phyloP scores from a whole-genome alignment of 2,329 filamentous ascomycete species.

The Hymenoscyphus scutula region DNA sequence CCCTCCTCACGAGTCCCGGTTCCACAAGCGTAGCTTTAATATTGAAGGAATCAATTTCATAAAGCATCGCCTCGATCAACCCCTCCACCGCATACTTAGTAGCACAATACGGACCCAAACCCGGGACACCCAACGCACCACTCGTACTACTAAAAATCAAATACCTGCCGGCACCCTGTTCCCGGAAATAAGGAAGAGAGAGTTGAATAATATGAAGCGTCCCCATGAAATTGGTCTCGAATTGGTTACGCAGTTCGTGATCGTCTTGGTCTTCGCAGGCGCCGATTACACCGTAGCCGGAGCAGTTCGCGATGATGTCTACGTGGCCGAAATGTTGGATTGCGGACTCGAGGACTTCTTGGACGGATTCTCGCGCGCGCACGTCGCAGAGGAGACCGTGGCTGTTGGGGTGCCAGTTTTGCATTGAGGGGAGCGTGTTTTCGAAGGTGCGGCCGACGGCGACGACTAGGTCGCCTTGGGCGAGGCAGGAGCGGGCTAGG shows the following conservation, averaged over 20 bases:
- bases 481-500: slow-evolving; percentile 77
- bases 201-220: slow-evolving; percentile 90
- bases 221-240: slow-evolving; percentile 97
- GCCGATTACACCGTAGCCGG: slow-evolving; percentile 92
- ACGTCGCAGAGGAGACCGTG: slow-evolving; percentile 88
- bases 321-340: slow-evolving; percentile 75
- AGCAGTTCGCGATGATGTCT: slow-evolving; percentile 90
- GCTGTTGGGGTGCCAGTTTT: slow-evolving; percentile 67
- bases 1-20: slow-evolving; percentile 81
- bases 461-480: slow-evolving; percentile 78
- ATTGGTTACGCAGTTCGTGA: slow-evolving; percentile 90
- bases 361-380: slow-evolving; percentile 74
- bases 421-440: slow-evolving; percentile 70
- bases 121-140: slow-evolving; percentile 89
- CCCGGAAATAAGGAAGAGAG: slow-evolving; percentile 82
- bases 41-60: slow-evolving; percentile 88
- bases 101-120: slow-evolving; percentile 89
- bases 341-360: slow-evolving; percentile 65
- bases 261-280: slow-evolving; percentile 97
- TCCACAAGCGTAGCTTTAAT: slow-evolving; percentile 93
- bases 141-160: slow-evolving; percentile 93
- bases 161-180: slow-evolving; percentile 74
- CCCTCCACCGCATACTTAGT: slow-evolving; percentile 97
- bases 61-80: slow-evolving; percentile 92
- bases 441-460: slow-evolving; percentile 83